Evolutionary conservation across 148 eudicot genomes (phyloP).

Genomic region (Selenicereus undatus): DNA sequence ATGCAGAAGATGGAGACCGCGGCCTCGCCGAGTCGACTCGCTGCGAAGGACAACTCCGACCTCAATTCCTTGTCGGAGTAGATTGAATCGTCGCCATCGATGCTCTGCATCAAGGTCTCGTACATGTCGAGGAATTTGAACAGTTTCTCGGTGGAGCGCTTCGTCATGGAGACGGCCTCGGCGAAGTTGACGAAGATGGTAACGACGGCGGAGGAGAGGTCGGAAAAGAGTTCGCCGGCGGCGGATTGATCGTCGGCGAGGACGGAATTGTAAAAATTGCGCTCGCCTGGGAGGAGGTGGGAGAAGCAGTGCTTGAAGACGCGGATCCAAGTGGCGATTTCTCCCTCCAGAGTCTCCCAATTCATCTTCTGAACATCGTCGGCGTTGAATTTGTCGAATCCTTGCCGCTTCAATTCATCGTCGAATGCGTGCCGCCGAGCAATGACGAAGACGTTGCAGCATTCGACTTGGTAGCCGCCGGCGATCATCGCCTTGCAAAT

Average conservation of each 20-base stretch:
- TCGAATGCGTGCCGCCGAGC: conserved; percentile 41
- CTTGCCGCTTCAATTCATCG: conserved; percentile 39
- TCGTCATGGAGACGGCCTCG: conserved; percentile 59
- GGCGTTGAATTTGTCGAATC: conserved; percentile 47
- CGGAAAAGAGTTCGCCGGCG: conserved; percentile 11
- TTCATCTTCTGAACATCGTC: conserved; percentile 63
- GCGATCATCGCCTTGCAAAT: conserved; percentile 49
- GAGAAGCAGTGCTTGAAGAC: conserved; percentile 42
- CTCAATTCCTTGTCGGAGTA: conserved; percentile 27
- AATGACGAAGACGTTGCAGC: conserved; percentile 39
- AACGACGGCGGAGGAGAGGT: conserved; percentile 27
- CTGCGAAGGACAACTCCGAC: conserved; percentile 37
- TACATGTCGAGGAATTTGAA: conserved; percentile 77
- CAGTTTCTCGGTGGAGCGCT: conserved; percentile 62
- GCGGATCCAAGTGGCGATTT: conserved; percentile 60
- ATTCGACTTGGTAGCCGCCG: conserved; percentile 59
- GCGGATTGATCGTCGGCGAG: conserved; percentile 30
- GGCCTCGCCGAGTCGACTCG: conserved; percentile 55
- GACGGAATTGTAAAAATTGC: conserved; percentile 35
- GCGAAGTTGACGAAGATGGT: conserved; percentile 50
- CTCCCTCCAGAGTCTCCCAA: conserved; percentile 58
- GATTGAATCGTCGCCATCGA: not conserved
- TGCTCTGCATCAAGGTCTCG: conserved; percentile 37
- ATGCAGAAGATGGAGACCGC: conserved; percentile 56
- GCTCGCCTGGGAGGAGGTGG: conserved; percentile 47